Conservation (phyloP, 2,329 filamentous ascomycete genomes). For the Pyricularia grisea region DNA sequence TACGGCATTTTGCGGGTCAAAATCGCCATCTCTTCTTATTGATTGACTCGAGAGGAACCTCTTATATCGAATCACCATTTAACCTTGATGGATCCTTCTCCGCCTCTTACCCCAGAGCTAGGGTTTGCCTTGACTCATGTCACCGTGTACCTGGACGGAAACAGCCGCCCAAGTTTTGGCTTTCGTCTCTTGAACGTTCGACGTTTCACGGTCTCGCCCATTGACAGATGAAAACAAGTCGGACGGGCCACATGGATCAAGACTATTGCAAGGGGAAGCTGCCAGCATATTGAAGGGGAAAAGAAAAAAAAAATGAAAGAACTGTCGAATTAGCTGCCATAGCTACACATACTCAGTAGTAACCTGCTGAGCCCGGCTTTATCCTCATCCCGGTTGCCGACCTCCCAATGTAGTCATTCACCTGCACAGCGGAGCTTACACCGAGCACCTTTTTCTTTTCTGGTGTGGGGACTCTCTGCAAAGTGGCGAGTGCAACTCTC, state of each 20-base stretch:
- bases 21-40: not conserved
- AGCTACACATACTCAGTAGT: not conserved
- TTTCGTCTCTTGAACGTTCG: no score
- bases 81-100: not conserved
- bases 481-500: slow-evolving; percentile 1
- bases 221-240: not conserved
- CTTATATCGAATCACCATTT: not conserved
- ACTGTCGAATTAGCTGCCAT: not conserved
- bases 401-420: slow-evolving; percentile 1
- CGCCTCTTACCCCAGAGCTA: not conserved
- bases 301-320: not conserved
- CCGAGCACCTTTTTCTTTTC: not conserved
- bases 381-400: slow-evolving; percentile 4
- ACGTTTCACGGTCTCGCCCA: not conserved
- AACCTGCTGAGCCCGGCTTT: not conserved
- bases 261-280: not conserved
- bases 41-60: not conserved
- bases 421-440: slow-evolving; percentile 3
- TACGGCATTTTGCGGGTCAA: not conserved
- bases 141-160: not conserved
- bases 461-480: not conserved
- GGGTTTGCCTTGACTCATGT: not conserved
- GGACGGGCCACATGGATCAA: not conserved
- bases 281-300: not conserved
- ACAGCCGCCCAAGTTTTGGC: not conserved